phyloP scores from a whole-genome alignment of 2,329 filamentous ascomycete species.

The Cladophialophora psammophila region DNA sequence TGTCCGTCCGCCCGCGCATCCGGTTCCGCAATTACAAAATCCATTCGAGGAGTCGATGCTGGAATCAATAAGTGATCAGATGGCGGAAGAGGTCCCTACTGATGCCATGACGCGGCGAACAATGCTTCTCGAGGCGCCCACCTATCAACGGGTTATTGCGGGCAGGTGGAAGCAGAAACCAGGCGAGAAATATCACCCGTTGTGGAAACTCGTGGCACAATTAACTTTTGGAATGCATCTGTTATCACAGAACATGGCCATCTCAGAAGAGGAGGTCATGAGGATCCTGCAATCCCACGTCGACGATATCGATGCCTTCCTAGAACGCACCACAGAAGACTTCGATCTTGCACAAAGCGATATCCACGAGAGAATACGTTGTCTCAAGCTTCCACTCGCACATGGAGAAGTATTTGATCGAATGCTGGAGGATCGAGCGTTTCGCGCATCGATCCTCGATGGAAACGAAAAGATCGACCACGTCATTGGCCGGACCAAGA shows the following conservation, averaged over 20 bases:
- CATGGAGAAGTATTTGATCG: conserved; percentile 83
- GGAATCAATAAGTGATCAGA: conserved; percentile 45
- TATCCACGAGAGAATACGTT: conserved; percentile 78
- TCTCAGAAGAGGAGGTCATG: conserved; percentile 86
- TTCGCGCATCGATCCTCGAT: conserved; percentile 80
- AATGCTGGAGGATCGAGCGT: conserved; percentile 84
- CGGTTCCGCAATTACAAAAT: conserved; percentile 52
- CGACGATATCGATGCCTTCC: conserved; percentile 89
- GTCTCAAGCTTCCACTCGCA: conserved; percentile 81
- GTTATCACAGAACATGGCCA: conserved; percentile 82
- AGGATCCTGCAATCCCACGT: conserved; percentile 90
- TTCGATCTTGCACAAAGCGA: conserved; percentile 79
- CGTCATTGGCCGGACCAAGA: conserved; percentile 80
- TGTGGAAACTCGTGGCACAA: conserved; percentile 89
- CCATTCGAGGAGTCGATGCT: conserved; percentile 56
- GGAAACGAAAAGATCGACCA: conserved; percentile 93
- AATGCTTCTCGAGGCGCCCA: conserved; percentile 70
- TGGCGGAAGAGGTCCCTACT: conserved; percentile 46
- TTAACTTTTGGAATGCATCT: conserved; percentile 94
- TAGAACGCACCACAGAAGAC: conserved; percentile 86
- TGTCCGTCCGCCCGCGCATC: conserved; percentile 47
- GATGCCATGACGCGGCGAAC: conserved; percentile 63
- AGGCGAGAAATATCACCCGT: conserved; percentile 80
- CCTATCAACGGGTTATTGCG: conserved; percentile 74
- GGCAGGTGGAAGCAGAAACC: conserved; percentile 78